Base-by-base conservation (phyloP, 805 yeast species). In the Saccharomyces jurei region DNA sequence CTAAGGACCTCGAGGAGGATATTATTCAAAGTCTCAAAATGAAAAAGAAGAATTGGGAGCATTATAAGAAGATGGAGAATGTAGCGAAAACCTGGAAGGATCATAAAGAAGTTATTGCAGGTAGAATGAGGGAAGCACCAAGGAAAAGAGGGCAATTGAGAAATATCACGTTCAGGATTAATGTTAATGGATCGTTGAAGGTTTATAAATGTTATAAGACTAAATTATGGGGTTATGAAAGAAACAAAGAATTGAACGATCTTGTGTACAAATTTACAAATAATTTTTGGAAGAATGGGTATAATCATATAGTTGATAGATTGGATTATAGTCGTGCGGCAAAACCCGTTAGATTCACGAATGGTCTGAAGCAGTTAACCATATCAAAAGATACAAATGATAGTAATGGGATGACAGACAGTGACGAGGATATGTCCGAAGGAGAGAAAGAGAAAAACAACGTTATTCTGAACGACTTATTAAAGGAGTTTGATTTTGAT, bases 221-320 rank as follows among this genome's bases (percentile, higher is more conserved):
- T 31, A 90, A 90, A 66, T 77, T 94, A 46, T 92, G 99, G 99
- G 98, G 98, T 2, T 78, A 81, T 57, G 90, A 87, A 60, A 87
- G 87, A 71, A 78, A 81, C 58, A 84, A 80, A 62, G 74, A 77
- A 2, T 67, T 77, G 2, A 76, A 78, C 32, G 94, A 86, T 60
- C 74, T 90, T 60, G 87, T 85, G 0, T 79, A 76, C 69, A 74
- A 75, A 52, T 91, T 80, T 66, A 73, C 70, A 9, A 79, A 84
- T 57, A 87, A 86, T 0, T 79, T 77, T 49, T 89, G 97, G 97
- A 79, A 78, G 60, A 88, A 87, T 67, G 90, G 90, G 5, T 82
- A 81, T 56, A 87, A 84, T 50, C 95, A 88, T 65, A 78, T 89
- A 11, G 78, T 91, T 21, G 97, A 91, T 64, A 76, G 82, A 52